Evolutionary conservation across 176 grass and related monocot species (phyloP).

Genomic region (Areca catechu): DNA sequence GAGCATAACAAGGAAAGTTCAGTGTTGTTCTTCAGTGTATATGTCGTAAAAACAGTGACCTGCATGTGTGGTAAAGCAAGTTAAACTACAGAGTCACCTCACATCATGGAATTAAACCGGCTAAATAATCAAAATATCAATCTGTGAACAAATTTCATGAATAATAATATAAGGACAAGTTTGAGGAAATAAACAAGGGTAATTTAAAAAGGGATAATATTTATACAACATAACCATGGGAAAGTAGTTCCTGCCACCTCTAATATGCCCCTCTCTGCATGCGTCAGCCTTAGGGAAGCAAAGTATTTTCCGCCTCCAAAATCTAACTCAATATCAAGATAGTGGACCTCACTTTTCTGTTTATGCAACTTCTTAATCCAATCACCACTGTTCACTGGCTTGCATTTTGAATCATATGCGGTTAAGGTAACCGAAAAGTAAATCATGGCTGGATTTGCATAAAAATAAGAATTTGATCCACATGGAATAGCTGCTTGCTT

Average conservation of each 20-base stretch:
- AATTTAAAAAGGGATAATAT: too few relatives aligned
- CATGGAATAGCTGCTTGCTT: slow-evolving; percentile 46
- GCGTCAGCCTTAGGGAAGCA: slow-evolving; percentile 54
- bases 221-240: too few relatives aligned
- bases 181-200: too few relatives aligned
- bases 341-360: slow-evolving; percentile 47
- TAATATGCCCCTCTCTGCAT: slow-evolving; percentile 69
- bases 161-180: too few relatives aligned
- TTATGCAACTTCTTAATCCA: slow-evolving; percentile 62
- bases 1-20: slow-evolving; percentile 49
- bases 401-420: slow-evolving; percentile 54
- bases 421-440: slow-evolving; percentile 51
- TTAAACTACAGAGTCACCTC: too few relatives aligned
- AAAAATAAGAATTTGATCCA: slow-evolving; percentile 72
- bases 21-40: slow-evolving; percentile 54
- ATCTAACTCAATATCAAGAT: slow-evolving; percentile 67
- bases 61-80: slow-evolving; percentile 3
- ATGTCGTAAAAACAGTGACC: slow-evolving; percentile 74
- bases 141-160: too few relatives aligned
- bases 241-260: slow-evolving; percentile 25
- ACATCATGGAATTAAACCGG: too few relatives aligned
- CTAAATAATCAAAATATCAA: too few relatives aligned
- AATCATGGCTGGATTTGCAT: slow-evolving; percentile 62
- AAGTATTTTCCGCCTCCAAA: slow-evolving; percentile 57
- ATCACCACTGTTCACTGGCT: slow-evolving; percentile 53